These are phyloP conservation scores for Phanerochaete sordida DNA, from an alignment of 768 basidiomycete genomes.

Conservation along the genomic window DNA sequence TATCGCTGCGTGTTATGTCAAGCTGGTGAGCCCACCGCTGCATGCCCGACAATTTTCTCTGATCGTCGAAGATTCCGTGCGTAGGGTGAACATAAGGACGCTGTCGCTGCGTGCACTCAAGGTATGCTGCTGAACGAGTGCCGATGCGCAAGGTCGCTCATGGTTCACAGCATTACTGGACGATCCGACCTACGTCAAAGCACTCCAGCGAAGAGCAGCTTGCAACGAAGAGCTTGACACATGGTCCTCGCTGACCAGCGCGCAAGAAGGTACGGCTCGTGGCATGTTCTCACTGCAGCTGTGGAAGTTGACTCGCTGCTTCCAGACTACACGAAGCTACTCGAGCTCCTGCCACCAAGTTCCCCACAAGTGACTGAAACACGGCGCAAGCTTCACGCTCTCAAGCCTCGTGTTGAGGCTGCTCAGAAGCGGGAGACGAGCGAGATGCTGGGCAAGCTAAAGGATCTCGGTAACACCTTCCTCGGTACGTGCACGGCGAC, in stretches of 20 bases:
- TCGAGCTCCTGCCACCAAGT: conserved; percentile 55
- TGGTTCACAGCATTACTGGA: conserved; percentile 67
- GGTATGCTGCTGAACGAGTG: conserved; percentile 35
- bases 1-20: conserved; percentile 80
- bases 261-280: conserved; percentile 68
- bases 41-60: neutral
- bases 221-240: conserved; percentile 78
- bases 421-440: conserved; percentile 84
- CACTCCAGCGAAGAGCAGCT: conserved; percentile 80
- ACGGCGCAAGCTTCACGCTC: conserved; percentile 41
- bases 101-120: conserved; percentile 76
- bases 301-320: neutral
- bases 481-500: conserved; percentile 54
- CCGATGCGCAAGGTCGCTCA: neutral
- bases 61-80: neutral
- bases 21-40: conserved; percentile 51
- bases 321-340: conserved; percentile 75
- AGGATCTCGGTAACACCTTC: conserved; percentile 87
- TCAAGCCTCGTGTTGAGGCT: conserved; percentile 68
- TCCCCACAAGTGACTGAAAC: conserved; percentile 49
- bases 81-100: conserved; percentile 77
- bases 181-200: conserved; percentile 84
- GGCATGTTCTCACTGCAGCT: neutral
- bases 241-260: conserved; percentile 80
- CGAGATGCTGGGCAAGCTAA: conserved; percentile 92